Base-by-base conservation (phyloP, 805 yeast genomes). In the Kuraishia hungarica region DNA sequence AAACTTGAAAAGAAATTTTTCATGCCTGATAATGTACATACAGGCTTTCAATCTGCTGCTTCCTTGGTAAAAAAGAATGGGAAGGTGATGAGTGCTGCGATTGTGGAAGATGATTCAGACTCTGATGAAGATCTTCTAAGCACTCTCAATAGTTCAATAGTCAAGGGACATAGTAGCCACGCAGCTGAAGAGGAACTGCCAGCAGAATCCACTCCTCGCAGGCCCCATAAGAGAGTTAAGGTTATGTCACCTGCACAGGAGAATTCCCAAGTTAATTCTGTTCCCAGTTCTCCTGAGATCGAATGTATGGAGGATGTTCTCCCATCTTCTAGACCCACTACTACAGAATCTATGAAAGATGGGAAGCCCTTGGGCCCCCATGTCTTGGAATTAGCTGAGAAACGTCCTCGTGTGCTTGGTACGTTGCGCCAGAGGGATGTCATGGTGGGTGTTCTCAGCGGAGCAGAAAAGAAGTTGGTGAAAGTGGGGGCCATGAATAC, bases 11-110 rank as follows among this genome's bases (percentile, higher is more conserved):
- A 85, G 64, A 71, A 68, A 50, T 87, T 87, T 59, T 83, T 82
- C 65, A 83, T 87, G 89, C 94, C 94, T 0, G 87, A 84, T 59
- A 75, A 82, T 61, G 92, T 82, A 4, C 79, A 76, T 48, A 78
- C 84, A 0, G 92, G 90, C 0, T 86, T 87, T 60, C 72, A 72
- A 43, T 69, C 71, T 22, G 89, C 83, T 1, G 74, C 80, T 1
- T 66, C 67, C 3, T 60, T 86, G 63, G 77, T 84, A 0, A 66
- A 67, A 35, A 35, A 22, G 39, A 39, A n/a, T 23, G 43, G 43
- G 43, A 35, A 35, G 43, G 43, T 35, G n/a, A 7, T 35, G 3
- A 35, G 17, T 35, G 43, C 43, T 8, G 17, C 22, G 23, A 20
- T 22, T 15, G 26, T 29, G 19, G 57, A 52, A 6, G 22, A 17